Evolutionary conservation across 2,329 filamentous ascomycete genomes (phyloP).

Genomic region (Neonectria neomacrospora): DNA sequence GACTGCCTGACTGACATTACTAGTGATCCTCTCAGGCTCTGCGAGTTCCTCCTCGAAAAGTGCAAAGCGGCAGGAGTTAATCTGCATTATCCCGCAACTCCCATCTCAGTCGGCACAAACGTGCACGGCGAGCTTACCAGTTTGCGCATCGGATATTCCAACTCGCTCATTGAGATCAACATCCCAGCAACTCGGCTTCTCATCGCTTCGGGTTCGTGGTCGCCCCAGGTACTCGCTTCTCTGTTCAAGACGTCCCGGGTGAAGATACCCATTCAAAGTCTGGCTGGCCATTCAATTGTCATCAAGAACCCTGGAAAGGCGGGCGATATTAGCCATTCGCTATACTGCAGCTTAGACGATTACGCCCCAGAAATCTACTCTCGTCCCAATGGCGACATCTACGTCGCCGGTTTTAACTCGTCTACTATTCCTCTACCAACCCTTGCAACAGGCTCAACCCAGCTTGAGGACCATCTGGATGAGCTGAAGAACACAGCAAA

Average conservation of each 20-base stretch:
- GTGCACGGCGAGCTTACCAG: not conserved
- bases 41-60: not conserved
- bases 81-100: not conserved
- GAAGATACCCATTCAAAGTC: not conserved
- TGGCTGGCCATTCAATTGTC: not conserved
- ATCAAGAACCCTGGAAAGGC: not conserved
- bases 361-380: not conserved
- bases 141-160: not conserved
- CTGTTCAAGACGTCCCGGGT: not conserved
- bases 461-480: not conserved
- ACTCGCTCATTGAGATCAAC: not conserved
- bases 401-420: not conserved
- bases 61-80: not conserved
- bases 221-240: not conserved
- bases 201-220: not conserved
- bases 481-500: not conserved
- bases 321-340: not conserved
- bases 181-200: not conserved
- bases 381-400: not conserved
- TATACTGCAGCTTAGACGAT: not conserved
- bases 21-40: not conserved
- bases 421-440: not conserved
- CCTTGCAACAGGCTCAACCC: not conserved
- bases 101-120: not conserved
- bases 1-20: not conserved